Conservation (phyloP, 2,329 filamentous ascomycete genomes). For the Aspergillus proliferans region DNA sequence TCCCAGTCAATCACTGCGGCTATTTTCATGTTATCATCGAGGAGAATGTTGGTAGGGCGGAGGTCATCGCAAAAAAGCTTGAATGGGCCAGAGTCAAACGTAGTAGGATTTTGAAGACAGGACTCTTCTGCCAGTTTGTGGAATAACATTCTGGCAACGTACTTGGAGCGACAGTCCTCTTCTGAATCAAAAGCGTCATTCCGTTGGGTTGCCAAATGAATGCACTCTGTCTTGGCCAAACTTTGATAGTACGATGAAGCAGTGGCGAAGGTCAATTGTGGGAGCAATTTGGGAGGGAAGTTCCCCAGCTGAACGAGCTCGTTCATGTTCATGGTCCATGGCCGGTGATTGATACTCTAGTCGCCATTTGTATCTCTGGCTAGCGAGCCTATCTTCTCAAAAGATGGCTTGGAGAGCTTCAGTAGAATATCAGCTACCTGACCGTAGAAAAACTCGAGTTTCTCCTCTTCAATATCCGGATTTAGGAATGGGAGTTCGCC, state of each 20-base stretch:
- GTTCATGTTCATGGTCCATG: constrained; percentile 41
- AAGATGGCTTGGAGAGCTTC: constrained; percentile 29
- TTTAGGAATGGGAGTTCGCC: constrained; percentile 6
- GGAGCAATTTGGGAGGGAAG: constrained; percentile 14
- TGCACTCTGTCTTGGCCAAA: constrained; percentile 39
- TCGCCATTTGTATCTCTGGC: constrained; percentile 15
- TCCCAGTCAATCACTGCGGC: constrained; percentile 18
- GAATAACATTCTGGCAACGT: constrained; percentile 16
- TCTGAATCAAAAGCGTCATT: constrained; percentile 31
- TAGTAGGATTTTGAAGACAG: constrained; percentile 7
- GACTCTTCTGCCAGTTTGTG: constrained; percentile 13
- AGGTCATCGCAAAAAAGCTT: constrained; percentile 19
- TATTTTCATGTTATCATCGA: constrained; percentile 7
- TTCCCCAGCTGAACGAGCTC: constrained; percentile 25
- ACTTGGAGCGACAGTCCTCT: constrained; percentile 15
- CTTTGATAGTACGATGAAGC: constrained; percentile 35
- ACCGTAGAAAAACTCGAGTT: constrained; percentile 22
- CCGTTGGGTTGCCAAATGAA: constrained; percentile 33
- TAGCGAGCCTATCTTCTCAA: constrained; percentile 38
- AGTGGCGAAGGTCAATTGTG: constrained; percentile 17
- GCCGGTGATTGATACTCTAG: constrained; percentile 25
- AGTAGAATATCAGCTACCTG: constrained; percentile 40
- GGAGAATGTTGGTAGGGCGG: constrained; percentile 11
- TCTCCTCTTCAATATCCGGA: constrained; percentile 3
- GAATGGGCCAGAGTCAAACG: constrained; percentile 17